A percentile compares a stretch with the other conserved stretches of the same genome.
Conservation (phyloP, 495 filamentous ascomycete genomes). For the Barbatosphaeria neglecta region DNA sequence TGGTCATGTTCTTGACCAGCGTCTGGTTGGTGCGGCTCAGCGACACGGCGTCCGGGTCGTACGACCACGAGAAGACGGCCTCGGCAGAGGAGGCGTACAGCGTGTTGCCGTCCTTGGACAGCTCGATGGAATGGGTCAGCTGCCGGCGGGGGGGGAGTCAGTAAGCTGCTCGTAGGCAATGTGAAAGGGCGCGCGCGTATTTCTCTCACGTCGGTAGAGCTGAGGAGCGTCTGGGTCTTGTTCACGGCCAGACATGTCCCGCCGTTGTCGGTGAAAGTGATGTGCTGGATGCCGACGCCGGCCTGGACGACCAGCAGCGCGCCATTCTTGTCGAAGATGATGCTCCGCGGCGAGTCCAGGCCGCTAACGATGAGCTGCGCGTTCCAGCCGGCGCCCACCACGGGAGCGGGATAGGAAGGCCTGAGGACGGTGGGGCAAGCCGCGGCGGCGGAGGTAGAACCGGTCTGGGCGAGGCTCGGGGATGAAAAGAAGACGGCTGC, state of each 20-base stretch:
- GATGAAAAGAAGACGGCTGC: constrained; percentile 1
- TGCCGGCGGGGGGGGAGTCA: constrained; percentile 9
- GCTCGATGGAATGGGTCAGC: constrained; percentile 53
- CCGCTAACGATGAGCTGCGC: constrained; percentile 43
- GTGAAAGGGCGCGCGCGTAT: background rate
- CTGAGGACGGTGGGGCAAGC: constrained; percentile 14
- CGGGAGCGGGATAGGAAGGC: constrained; percentile 24
- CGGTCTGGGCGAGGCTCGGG: background rate
- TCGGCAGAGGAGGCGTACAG: constrained; percentile 48
- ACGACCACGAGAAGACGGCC: constrained; percentile 45
- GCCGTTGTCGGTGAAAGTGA: constrained; percentile 37
- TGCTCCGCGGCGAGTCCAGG: constrained; percentile 42
- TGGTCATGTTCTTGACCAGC: constrained; percentile 46
- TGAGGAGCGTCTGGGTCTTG: constrained; percentile 13
- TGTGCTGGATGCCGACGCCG: constrained; percentile 39
- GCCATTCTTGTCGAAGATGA: constrained; percentile 48
- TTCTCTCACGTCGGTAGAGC: constrained; percentile 4
- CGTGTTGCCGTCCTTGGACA: constrained; percentile 46
- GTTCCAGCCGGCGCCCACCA: constrained; percentile 44
- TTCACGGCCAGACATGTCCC: constrained; percentile 28
- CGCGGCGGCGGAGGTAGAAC: background rate
- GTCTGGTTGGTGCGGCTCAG: constrained; percentile 25
- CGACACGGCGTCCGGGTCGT: constrained; percentile 32
- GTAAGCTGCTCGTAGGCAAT: background rate
- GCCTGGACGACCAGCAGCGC: constrained; percentile 50